These are phyloP conservation scores for Hansenula lynferdii DNA, from an alignment of 1,139 yeast genomes.

Conservation along the genomic window DNA sequence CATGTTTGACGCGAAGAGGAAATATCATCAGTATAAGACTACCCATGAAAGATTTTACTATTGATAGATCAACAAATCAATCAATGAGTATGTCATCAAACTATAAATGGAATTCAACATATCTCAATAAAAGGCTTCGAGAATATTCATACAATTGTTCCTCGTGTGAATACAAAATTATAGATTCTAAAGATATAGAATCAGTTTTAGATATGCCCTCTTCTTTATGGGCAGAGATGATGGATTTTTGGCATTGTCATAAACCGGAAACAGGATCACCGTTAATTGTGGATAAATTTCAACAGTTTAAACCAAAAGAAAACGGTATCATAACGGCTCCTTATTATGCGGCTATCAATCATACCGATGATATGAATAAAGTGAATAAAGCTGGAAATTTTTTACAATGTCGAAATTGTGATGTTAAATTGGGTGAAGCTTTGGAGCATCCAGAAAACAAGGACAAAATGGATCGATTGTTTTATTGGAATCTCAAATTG, in stretches of 20 bases:
- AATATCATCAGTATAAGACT: constrained; percentile 8
- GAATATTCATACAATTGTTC: constrained; percentile 28
- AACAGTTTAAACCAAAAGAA: constrained; percentile 40
- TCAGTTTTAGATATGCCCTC: constrained; percentile 71
- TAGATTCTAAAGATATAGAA: constrained; percentile 30
- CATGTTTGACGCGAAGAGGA: constrained; percentile 3
- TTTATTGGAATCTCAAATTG: constrained; percentile 59
- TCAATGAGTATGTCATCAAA: constrained; percentile 15
- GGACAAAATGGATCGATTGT: constrained; percentile 31
- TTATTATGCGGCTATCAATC: constrained; percentile 46
- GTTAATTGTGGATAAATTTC: constrained; percentile 22
- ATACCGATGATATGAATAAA: constrained; percentile 17
- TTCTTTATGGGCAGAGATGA: constrained; percentile 89
- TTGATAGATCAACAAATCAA: constrained; percentile 14
- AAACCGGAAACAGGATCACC: constrained; percentile 48
- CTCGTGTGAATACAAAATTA: constrained; percentile 26
- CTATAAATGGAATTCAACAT: constrained; percentile 23
- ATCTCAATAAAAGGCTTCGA: constrained; percentile 5
- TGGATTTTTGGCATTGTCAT: constrained; percentile 99
- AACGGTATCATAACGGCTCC: constrained; percentile 50
- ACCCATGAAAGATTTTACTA: constrained; percentile 5
- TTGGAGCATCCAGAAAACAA: constrained; percentile 20
- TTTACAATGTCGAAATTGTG: constrained; percentile 31
- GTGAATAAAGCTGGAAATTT: constrained; percentile 1
- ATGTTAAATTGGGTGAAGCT: constrained; percentile 30